Percentiles rank a stretch among this genome's conserved stretches.
Evolutionary conservation across 75 land plant genomes (phyloP).

Genomic region (Picea glauca): DNA sequence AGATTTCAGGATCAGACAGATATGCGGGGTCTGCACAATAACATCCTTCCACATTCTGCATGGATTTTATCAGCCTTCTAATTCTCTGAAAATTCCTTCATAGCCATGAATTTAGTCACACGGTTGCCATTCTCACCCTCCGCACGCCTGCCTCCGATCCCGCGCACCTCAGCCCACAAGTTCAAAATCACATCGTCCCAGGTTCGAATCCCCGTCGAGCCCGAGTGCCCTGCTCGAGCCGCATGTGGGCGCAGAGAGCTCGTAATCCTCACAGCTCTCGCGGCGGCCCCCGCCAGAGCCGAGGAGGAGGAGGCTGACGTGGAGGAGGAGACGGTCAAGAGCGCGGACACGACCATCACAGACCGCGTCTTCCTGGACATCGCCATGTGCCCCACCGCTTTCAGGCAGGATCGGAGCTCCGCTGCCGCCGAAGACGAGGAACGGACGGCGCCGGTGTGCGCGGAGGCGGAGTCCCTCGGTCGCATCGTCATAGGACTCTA

Average conservation of each 20-base stretch:
- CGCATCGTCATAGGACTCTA: no score
- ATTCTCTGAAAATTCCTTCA: not conserved
- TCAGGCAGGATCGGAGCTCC: no score
- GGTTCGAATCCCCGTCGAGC: not conserved
- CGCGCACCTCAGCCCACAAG: constrained; percentile 5
- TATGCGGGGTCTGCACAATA: not conserved
- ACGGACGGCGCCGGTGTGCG: no score
- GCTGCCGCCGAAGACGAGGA: no score
- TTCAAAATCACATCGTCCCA: constrained; percentile 8
- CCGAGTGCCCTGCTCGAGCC: constrained; percentile 40
- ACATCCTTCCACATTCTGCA: not conserved
- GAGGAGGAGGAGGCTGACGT: no score
- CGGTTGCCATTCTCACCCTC: constrained; percentile 21
- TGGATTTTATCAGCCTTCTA: not conserved
- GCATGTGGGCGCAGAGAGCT: constrained; percentile 20
- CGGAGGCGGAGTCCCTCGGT: no score
- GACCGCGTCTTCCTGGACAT: no score
- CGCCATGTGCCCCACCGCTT: no score
- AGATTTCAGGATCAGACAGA: not conserved
- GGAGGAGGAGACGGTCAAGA: no score
- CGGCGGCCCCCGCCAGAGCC: no score
- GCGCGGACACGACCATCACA: no score
- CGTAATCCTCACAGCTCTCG: constrained; percentile 14
- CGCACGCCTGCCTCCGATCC: not conserved
- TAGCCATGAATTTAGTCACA: not conserved